phyloP scores from a whole-genome alignment of 208 protist genomes.

The Trypanosoma lewisi region DNA sequence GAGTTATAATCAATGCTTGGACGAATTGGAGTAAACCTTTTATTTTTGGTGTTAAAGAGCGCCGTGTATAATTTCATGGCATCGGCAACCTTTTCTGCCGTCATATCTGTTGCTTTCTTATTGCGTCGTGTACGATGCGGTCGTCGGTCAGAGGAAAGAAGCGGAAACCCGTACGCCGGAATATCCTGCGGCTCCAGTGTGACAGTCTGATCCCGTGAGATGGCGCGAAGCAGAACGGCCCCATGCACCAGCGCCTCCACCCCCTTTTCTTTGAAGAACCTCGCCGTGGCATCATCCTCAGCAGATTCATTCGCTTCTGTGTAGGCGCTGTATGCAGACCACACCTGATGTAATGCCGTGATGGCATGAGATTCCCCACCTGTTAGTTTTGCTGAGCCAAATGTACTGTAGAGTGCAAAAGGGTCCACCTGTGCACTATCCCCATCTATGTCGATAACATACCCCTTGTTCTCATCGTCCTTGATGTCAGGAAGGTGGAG shows the following conservation, averaged over 20 bases:
- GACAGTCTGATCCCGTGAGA: constrained; percentile 65
- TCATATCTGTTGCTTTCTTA: constrained; percentile 62
- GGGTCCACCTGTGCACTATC: constrained; percentile 72
- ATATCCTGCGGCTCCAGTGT: constrained; percentile 21
- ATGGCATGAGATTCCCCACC: constrained; percentile 45
- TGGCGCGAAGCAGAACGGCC: constrained; percentile 66
- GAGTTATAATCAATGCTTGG: constrained; percentile 61
- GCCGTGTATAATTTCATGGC: constrained; percentile 57
- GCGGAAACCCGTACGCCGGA: constrained; percentile 58
- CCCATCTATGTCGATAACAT: constrained; percentile 63
- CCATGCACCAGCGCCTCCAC: constrained; percentile 81
- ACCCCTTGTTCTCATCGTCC: constrained; percentile 61
- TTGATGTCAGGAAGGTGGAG: constrained; percentile 54
- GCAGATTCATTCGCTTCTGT: constrained; percentile 64
- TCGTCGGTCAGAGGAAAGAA: constrained; percentile 76
- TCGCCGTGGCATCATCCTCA: constrained; percentile 28
- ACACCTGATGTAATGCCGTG: constrained; percentile 66
- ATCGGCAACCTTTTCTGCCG: constrained; percentile 38
- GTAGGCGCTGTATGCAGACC: constrained; percentile 67
- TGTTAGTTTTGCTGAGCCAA: constrained; percentile 40
- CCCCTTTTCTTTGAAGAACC: constrained; percentile 67
- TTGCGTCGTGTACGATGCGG: constrained; percentile 33
- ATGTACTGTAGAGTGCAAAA: constrained; percentile 73
- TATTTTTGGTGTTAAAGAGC: constrained; percentile 54
- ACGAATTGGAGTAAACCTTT: constrained; percentile 59